Conservation (phyloP, 2,329 filamentous ascomycete genomes). For the Diaporthe ilicicola region DNA sequence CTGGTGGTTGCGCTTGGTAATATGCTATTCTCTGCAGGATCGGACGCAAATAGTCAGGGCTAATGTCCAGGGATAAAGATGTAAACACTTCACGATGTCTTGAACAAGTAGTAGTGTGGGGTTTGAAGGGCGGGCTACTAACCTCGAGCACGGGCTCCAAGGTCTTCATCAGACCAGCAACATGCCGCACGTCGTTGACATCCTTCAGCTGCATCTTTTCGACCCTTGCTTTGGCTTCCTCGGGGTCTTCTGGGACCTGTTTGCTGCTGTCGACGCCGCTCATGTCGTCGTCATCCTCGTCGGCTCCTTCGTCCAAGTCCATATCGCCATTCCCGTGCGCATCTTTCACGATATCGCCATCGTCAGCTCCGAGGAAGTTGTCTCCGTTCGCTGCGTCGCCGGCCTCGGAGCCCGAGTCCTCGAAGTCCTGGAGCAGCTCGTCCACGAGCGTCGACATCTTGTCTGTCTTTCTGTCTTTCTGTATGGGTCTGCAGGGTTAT, state of each 20-base stretch:
- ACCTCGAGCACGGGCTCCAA: constrained; percentile 85
- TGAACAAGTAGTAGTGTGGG: constrained; percentile 37
- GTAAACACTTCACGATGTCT: constrained; percentile 65
- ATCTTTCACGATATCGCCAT: constrained; percentile 48
- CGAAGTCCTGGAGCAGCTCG: constrained; percentile 91
- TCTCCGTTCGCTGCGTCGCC: constrained; percentile 67
- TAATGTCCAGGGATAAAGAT: constrained; percentile 65
- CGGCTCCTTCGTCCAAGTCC: constrained; percentile 68
- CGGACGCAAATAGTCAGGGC: constrained; percentile 71
- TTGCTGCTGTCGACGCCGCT: constrained; percentile 54
- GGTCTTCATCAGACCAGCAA: constrained; percentile 82
- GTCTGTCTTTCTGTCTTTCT: constrained; percentile 23
- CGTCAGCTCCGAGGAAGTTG: constrained; percentile 52
- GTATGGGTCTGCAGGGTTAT: background rate
- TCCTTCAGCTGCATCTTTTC: constrained; percentile 82
- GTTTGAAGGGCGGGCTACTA: constrained; percentile 51
- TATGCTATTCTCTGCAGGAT: constrained; percentile 79
- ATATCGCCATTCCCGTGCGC: constrained; percentile 54
- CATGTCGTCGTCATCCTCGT: constrained; percentile 67
- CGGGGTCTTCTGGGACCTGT: constrained; percentile 67
- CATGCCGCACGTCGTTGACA: constrained; percentile 80
- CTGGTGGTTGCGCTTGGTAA: constrained; percentile 75
- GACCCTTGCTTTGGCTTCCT: constrained; percentile 78
- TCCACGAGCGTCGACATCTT: constrained; percentile 90
- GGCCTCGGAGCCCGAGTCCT: constrained; percentile 82